Percentiles rank a stretch among this genome's conserved stretches.
Conservation (phyloP, 352 stramenopile species). For the Globisporangium spiculum region DNA sequence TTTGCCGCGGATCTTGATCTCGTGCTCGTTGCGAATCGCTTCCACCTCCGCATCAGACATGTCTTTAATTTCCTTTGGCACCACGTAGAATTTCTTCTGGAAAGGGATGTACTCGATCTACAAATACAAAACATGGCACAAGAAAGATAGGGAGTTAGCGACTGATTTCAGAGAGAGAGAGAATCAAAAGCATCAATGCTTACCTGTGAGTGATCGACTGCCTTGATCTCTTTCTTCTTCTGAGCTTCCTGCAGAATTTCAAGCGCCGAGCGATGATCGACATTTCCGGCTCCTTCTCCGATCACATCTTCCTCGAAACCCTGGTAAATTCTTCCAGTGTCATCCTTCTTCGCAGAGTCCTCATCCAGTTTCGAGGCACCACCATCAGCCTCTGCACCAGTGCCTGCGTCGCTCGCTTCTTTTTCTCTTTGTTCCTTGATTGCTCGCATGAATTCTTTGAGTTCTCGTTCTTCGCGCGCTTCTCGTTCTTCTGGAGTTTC, state of each 20-base stretch:
- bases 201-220: slow-evolving; percentile 93
- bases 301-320: slow-evolving; percentile 85
- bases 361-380: slow-evolving; percentile 10
- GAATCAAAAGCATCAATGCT: neutral
- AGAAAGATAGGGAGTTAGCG: neutral
- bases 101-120: slow-evolving; percentile 96
- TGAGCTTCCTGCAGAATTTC: slow-evolving; percentile 90
- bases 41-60: slow-evolving; percentile 88
- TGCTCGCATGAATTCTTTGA: slow-evolving; percentile 84
- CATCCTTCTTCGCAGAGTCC: slow-evolving; percentile 42
- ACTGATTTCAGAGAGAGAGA: neutral
- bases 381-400: slow-evolving; percentile 8
- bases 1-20: slow-evolving; percentile 97
- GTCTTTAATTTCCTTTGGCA: slow-evolving; percentile 91
- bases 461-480: slow-evolving; percentile 72
- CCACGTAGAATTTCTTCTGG: slow-evolving; percentile 99
- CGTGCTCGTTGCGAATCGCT: slow-evolving; percentile 77
- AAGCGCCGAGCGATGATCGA: slow-evolving; percentile 81
- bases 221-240: slow-evolving; percentile 93
- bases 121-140: neutral
- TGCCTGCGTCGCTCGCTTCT: slow-evolving; percentile 27
- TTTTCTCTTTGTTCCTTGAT: slow-evolving; percentile 72
- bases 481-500: slow-evolving; percentile 71
- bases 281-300: slow-evolving; percentile 68
- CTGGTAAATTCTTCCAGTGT: slow-evolving; percentile 82